These are phyloP conservation scores for Camelina neglecta DNA, from an alignment of 345 rosid genomes.

Conservation along the genomic window DNA sequence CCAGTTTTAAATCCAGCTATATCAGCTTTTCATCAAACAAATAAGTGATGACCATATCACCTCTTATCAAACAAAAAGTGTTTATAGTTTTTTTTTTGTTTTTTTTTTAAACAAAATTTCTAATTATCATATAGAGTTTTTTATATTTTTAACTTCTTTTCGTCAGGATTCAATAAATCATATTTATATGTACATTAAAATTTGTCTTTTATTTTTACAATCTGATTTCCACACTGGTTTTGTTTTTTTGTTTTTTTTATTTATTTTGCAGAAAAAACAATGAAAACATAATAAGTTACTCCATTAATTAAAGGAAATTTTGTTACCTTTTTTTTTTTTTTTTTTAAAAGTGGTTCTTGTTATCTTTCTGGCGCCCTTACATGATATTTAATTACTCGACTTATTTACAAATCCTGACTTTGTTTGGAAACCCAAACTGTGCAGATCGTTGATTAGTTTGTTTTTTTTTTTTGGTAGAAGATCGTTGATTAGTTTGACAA, in stretches of 20 bases:
- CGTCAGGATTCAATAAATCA: not conserved
- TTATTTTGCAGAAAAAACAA: not conserved
- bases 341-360: not conserved
- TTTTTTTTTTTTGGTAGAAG: not conserved
- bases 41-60: not conserved
- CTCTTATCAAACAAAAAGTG: not conserved
- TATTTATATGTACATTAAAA: too few species aligned
- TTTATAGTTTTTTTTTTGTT: too few species aligned
- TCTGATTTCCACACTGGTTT: not conserved
- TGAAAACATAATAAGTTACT: not conserved
- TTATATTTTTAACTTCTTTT: too few species aligned
- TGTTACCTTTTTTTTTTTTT: not conserved
- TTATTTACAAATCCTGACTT: not conserved
- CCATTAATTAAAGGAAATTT: not conserved
- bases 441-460: slow-evolving; percentile 6
- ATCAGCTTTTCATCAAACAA: not conserved
- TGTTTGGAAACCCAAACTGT: not conserved
- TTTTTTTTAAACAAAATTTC: not conserved
- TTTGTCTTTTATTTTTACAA: not conserved
- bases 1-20: not conserved
- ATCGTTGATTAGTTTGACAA: slow-evolving; percentile 5
- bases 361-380: not conserved
- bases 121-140: not conserved
- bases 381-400: not conserved
- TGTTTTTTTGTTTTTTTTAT: too few species aligned